phyloP scores from a whole-genome alignment of 148 eudicot genomes.

The Arctostaphylos glauca region DNA sequence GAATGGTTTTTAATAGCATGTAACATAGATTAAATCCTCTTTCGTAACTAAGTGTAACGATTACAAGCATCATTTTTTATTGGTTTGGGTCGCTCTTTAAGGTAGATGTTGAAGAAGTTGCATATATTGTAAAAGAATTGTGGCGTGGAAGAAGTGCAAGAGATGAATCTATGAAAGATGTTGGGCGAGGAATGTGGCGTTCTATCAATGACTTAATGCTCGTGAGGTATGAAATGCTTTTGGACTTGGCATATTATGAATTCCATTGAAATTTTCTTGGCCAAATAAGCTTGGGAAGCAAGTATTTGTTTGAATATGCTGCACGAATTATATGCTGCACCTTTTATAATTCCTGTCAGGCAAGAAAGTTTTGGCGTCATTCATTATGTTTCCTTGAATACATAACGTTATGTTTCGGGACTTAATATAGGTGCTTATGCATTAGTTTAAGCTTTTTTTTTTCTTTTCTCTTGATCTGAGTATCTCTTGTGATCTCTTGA shows the following conservation, averaged over 20 bases:
- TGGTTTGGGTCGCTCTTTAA: slow-evolving; percentile 24
- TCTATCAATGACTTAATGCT: slow-evolving; percentile 91
- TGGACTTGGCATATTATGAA: neutral
- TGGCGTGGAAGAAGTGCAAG: slow-evolving; percentile 96
- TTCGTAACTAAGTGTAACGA: neutral
- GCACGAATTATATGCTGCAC: neutral
- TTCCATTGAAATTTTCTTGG: neutral
- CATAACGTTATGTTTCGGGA: neutral
- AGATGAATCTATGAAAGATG: slow-evolving; percentile 62
- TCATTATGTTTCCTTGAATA: neutral
- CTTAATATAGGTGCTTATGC: neutral
- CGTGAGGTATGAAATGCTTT: slow-evolving; percentile 53
- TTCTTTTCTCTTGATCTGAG: neutral
- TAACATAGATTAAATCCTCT: neutral
- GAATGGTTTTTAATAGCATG: neutral
- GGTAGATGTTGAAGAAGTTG: slow-evolving; percentile 96
- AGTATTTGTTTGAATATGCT: neutral
- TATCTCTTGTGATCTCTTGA: neutral
- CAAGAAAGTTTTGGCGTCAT: neutral
- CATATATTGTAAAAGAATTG: slow-evolving; percentile 84
- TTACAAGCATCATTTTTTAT: neutral
- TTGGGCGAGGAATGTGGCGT: slow-evolving; percentile 98
- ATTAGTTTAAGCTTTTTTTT: neutral
- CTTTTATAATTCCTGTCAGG: neutral
- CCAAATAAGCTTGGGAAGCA: neutral